Evolutionary conservation across 768 basidiomycete genomes (phyloP), one percentile per base, ranked within the genome.

Genomic region (Pholiota molesta): DNA sequence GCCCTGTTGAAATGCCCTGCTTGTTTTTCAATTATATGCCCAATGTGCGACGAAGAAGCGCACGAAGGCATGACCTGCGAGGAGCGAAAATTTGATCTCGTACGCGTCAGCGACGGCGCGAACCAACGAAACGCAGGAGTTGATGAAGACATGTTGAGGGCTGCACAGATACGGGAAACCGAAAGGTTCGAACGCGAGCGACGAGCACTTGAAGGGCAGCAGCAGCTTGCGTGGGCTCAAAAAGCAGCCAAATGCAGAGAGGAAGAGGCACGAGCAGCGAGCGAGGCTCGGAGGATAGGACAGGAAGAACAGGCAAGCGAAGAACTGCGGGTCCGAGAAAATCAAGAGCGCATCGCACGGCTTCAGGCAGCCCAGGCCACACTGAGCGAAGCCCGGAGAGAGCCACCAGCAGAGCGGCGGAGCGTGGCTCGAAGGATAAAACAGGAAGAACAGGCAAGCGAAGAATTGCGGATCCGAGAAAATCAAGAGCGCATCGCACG

Each of bases 1-100:
- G 60, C 70, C 40, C 61, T 70, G 51, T 67, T 83, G 65, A 74
- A 81, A 57, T 86, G 85, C 60, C 84, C 83, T 6, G 81, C 83
- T 10, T 87, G 86, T 68, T 80, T 83, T 57, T 67, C 72, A 23
- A 67, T 73, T 8, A 76, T 85, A 21, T 87, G 86, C 58, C 69
- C 82, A 0, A 67, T 76, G 10, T 87, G 85, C 67, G 66, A 82
- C 52, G 75, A 79, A 58, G 81, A 80, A 57, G 75, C 69, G 0
- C 86, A 87, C 59, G 81, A 80, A 29, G 83, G 81, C 16, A 78
- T 85, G 75, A 78, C 75, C 13, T 86, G 86, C 65, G 74, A 72
- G 33, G 80, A 81, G 44, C 65, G 72, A 26, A 68, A 68, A 31
- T 52, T 76, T 9, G 68, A 71, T 17, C 72, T 71, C 23, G n/a